Evolutionary conservation across 768 basidiomycete species (phyloP).

Genomic region (Tricholoma saponaceum): DNA sequence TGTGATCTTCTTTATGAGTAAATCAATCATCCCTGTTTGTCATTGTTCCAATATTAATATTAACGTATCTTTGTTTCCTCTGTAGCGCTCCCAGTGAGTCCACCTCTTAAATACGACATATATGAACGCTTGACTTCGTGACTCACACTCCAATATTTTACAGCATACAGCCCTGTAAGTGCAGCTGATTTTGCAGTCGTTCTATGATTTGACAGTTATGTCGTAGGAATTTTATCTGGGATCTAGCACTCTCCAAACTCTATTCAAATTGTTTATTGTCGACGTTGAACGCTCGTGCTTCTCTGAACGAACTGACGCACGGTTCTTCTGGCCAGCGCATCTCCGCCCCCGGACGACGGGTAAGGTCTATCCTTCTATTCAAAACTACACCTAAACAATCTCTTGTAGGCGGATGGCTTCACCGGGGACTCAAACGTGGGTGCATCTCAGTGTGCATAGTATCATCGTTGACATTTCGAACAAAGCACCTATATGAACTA

Average conservation of each 20-base stretch:
- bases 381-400: not conserved
- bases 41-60: not conserved
- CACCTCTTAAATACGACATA: not conserved
- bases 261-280: conserved; percentile 47
- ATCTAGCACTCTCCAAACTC: conserved; percentile 42
- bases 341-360: conserved; percentile 16
- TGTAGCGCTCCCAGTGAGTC: conserved; percentile 32
- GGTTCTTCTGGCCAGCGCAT: conserved; percentile 20
- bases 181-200: not conserved
- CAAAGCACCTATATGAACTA: conserved; percentile 4
- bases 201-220: not conserved
- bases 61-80: not conserved
- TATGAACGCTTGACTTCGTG: not conserved
- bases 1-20: conserved; percentile 44
- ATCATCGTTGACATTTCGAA: not conserved
- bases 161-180: conserved; percentile 43
- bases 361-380: not conserved
- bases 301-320: conserved; percentile 24
- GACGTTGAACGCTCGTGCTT: conserved; percentile 41
- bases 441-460: not conserved
- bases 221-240: conserved; percentile 46
- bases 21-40: conserved; percentile 8
- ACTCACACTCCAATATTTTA: not conserved
- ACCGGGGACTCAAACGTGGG: not conserved
- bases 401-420: not conserved